Evolutionary conservation across 805 yeast genomes (phyloP), one percentile per base, ranked within the genome.

Genomic region (Yamadazyma philogaea): DNA sequence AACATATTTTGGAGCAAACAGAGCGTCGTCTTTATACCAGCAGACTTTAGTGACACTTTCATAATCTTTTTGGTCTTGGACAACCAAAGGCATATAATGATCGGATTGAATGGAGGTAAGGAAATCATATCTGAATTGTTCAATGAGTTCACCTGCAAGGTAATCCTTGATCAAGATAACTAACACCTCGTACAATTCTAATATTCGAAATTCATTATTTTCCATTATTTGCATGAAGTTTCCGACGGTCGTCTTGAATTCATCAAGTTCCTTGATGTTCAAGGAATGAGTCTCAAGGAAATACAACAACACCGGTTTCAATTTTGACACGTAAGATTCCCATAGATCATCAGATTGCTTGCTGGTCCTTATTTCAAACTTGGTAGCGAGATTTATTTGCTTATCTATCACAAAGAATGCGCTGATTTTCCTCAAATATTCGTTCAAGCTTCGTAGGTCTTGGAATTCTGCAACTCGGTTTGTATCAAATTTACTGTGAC

Each of bases 41-140:
- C 87, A 76, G 1, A 81, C 74, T 18, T 70, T 72, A 45, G 83
- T 69, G 26, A 85, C 79, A 47, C 79, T 78, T 16, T 79, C 81
- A 58, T 81, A 87, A 38, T 84, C 75, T 10, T 70, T 66, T 31
- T 65, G 59, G 39, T 79, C 79, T 47, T 81, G 75, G 24, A 89
- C 79, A 0, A 77, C 77, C 68, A 89, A 75, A 10, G 96, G 95
- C 88, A 87, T 87, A 50, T 87, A 87, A 58, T 87, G 93, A 57
- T 91, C 97, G 18, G 83, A 82, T 46, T 78, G 76, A 28, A 89
- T 77, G 5, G 83, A 66, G 7, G 72, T 72, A 24, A 70, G 63
- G 64, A 89, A 91, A 37, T 82, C 83, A 10, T 59, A 59, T 18
- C 75, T 69, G 60, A 88, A 87, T 12, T 74, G 72, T 45, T 64